phyloP scores from a whole-genome alignment of 257 asterid genomes.

The Solanum boliviense region DNA sequence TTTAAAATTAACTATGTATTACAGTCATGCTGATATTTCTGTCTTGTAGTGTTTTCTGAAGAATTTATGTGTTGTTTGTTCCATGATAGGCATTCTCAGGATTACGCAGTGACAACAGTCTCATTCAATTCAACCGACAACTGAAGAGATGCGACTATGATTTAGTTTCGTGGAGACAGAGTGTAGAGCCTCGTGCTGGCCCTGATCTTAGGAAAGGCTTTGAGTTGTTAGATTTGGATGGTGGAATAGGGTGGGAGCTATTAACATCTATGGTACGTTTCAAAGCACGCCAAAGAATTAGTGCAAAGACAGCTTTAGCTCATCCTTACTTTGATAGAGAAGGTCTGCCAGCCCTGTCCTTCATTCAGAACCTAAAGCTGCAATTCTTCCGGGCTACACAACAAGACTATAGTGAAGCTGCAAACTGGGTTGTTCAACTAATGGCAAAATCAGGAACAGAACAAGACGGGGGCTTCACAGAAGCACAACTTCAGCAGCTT shows the following conservation, averaged over 20 bases:
- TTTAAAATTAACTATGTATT: not conserved
- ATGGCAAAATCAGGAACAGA: conserved; percentile 93
- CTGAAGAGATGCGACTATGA: conserved; percentile 74
- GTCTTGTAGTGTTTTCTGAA: not conserved
- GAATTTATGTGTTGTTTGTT: not conserved
- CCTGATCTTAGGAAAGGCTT: conserved; percentile 75
- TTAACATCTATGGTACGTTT: conserved; percentile 82
- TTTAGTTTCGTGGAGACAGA: conserved; percentile 63
- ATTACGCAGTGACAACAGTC: conserved; percentile 51
- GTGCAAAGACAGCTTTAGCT: conserved; percentile 87
- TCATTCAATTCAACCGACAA: conserved; percentile 88
- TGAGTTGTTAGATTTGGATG: conserved; percentile 75
- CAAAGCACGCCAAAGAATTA: conserved; percentile 71
- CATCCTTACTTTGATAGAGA: conserved; percentile 91
- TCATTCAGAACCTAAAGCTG: conserved; percentile 79
- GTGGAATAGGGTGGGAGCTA: conserved; percentile 93
- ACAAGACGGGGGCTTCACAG: conserved; percentile 89
- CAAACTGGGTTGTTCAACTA: conserved; percentile 61
- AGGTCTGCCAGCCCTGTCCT: conserved; percentile 68
- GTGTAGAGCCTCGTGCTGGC: conserved; percentile 71
- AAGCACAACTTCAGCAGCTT: conserved; percentile 83
- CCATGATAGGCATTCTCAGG: conserved; percentile 63
- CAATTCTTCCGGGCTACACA: conserved; percentile 72
- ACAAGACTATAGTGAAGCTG: conserved; percentile 84
- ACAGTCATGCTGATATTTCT: not conserved